Evolutionary conservation across 495 filamentous ascomycete genomes (phyloP), one percentile per base, ranked within the genome.

Genomic region (Jackrogersella multiformis): DNA sequence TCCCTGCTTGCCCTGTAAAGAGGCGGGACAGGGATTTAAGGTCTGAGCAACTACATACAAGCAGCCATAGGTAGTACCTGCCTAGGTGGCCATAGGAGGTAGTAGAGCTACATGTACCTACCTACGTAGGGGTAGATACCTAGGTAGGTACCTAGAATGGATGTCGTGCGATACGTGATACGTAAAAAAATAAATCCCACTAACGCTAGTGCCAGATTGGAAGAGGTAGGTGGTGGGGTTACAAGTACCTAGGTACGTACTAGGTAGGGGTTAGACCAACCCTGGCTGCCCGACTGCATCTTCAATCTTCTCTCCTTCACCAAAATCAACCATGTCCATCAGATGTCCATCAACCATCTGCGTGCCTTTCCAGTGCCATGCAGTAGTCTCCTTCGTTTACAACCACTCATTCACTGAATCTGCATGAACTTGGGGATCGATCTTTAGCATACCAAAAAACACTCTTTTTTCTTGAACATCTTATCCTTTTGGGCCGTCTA

Each of bases 181-280:
- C 66, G 66, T 65, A 65, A 64, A 68, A n/a, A n/a, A n/a, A n/a
- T n/a, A n/a, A 70, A 70, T 70, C 61, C 67, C 67, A 70, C 67
- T 61, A 57, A 20, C 20, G 39, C 61, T 70, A 65, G 28, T 21
- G 51, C 55, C 5, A 20, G 54, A 52, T 46, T 45, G 61, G 51
- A 45, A 61, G 39, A 61, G 24, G 36, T 70, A 26, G 13, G 36
- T 70, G 61, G 67, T 69, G 66, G 66, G 66, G 60, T 56, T 30
- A 52, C 49, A 54, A 34, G 55, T 68, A 61, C 35, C 16, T 52
- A 16, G 12, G n/a, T 39, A 36, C n/a, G 39, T 46, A 46, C 5
- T 18, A 15, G 13, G 24, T 5, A 32, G 21, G 45, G 45, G 26
- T 26, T 48, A n/a, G 13, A 32, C 20, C 45, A 49, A 7, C 45